Base-by-base conservation (phyloP, 352 stramenopile species). In the Phytophthora niederhauseri region DNA sequence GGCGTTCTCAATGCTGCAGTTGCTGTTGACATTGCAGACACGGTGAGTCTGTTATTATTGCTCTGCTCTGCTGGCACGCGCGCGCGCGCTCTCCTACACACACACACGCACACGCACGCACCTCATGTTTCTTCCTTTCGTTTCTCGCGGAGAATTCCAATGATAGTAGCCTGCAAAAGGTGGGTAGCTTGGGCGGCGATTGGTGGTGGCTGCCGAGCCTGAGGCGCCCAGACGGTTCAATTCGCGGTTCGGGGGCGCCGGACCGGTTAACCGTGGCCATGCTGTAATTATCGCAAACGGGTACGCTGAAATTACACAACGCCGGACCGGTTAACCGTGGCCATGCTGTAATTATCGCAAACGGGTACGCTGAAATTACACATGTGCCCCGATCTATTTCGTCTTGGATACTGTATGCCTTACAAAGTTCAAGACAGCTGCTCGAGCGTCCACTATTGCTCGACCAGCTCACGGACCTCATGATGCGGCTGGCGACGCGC, bases 1-100 rank as follows among this genome's bases (percentile, higher is more conserved):
- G 75, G 99, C 95, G 84, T 99, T 98, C 80, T 99, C 92, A 75
- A 99, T 97, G 81, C 98, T 95, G 84, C 96, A 98, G 84, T 99
- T 97, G 77, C 93, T 92, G 98, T 98, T 80, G 69, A 41, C 34
- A 41, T 41, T 41, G 34, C 34, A 41, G 34, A 41, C 34, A 41
- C 34, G 14, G 34, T 41, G 34, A 41, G 34, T 41, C 34, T 41
- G 14, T 31, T 31, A 31, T 9, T 31, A 31, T 31, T 31, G 28
- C 28, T 31, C 34, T 41, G 34, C 34, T 41, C 34, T 38, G 34
- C 14, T 6, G 5, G 9, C 2, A 5, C 9, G 14, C 34, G 4
- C 31, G 6, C 17, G 22, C 20, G 7, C 34, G 14, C 34, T 14
- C 1, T 6, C 34, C 56, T 26, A 4, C 38, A 41, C 43, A 68